Base-by-base conservation (phyloP, 2,329 filamentous ascomycete species). In the Arthrobotrys sinensis region DNA sequence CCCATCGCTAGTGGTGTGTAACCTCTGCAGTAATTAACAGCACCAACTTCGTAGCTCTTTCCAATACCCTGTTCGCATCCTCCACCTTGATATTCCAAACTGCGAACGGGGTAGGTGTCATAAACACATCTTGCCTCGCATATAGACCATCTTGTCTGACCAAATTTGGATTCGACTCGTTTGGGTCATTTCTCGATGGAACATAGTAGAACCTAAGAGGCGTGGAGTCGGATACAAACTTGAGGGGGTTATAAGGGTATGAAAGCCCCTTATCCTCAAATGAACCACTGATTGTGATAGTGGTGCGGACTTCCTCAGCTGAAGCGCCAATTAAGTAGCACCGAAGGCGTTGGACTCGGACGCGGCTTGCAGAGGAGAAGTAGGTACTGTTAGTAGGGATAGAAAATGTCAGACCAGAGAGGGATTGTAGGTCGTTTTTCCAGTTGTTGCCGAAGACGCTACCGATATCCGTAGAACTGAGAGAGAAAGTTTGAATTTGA, bases 41-140 rank as follows among this genome's bases (percentile, higher is more conserved):
- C 7, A 71, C 52, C 57, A 77, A 40, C n/a, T 67, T 40, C 5
- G 14, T 66, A 1, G 62, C 73, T 0, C 43, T 46, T 10, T 62
- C 32, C 32, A 77, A 24, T 1, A 38, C 57, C 8, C 4, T 53
- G 3, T 19, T 36, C 1, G 65, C 73, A 66, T 77, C 32, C 1
- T 52, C 43, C 4, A 79, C 24, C 34, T 79, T 79, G 28, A 79
- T 73, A 69, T 67, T 79, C 76, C 76, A 79, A 4, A 64, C 53
- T 12, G 68, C 76, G 21, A 79, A 79, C 2, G 76, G 76, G 1
- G 68, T 62, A 11, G 76, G 76, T 8, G 67, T 72, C 76, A 79
- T 79, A 34, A 72, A 79, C 3, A 79, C 68, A 38, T 73, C 50
- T 24, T 72, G 67, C 4, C 48, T 38, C 6, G 69, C 68, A 46